These are phyloP conservation scores for Plantago coronopus DNA, from an alignment of 305 asterid genomes.

Conservation along the genomic window DNA sequence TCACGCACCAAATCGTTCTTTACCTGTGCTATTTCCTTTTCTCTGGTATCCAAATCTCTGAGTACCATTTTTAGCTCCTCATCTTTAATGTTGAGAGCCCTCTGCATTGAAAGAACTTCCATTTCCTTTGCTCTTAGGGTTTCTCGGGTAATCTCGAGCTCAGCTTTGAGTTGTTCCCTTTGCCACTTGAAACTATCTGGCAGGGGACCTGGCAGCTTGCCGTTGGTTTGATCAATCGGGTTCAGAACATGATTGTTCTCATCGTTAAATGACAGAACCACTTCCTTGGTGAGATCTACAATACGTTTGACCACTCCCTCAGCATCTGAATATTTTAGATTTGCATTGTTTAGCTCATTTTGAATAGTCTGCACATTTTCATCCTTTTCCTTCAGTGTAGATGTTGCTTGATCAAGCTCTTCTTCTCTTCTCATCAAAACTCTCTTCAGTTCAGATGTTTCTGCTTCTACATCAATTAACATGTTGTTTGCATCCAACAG, in stretches of 20 bases:
- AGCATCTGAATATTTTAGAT: constrained; percentile 57
- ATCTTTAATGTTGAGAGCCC: constrained; percentile 54
- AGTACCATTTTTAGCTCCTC: constrained; percentile 53
- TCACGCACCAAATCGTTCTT: constrained; percentile 44
- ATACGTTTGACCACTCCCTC: constrained; percentile 55
- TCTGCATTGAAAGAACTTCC: constrained; percentile 56
- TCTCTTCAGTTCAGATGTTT: constrained; percentile 46
- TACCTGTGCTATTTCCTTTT: constrained; percentile 50
- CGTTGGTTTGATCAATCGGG: constrained; percentile 25
- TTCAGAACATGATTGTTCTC: constrained; percentile 20
- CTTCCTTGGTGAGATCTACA: constrained; percentile 60
- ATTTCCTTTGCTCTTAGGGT: constrained; percentile 58
- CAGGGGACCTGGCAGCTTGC: constrained; percentile 21
- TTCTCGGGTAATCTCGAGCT: constrained; percentile 53
- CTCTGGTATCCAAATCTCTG: constrained; percentile 45
- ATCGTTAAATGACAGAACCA: constrained; percentile 40
- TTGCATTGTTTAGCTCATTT: constrained; percentile 43
- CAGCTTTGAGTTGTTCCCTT: constrained; percentile 58
- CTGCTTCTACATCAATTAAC: constrained; percentile 49
- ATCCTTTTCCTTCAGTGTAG: constrained; percentile 58
- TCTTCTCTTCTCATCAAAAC: constrained; percentile 47
- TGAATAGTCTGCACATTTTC: constrained; percentile 48
- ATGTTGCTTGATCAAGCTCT: constrained; percentile 47
- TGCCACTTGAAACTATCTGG: constrained; percentile 38
- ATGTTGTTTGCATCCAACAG: constrained; percentile 41